Conservation (phyloP, 2,329 filamentous ascomycete species). For the Microcyclospora pomicola region DNA sequence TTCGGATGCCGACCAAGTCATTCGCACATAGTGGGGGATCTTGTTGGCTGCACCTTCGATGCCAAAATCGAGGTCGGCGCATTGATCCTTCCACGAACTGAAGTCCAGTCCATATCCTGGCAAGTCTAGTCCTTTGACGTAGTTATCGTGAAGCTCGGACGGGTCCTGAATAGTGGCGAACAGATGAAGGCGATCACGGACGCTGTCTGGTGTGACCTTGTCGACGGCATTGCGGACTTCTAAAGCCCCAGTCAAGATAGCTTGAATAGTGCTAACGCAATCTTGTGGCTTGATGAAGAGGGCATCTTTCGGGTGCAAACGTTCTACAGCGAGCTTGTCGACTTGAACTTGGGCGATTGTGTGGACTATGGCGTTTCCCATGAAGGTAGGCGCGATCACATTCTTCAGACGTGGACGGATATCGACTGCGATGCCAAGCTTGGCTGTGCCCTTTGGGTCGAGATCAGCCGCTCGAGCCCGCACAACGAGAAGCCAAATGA, state of each 20-base stretch:
- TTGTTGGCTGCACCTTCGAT: constrained; percentile 1
- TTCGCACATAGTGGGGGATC: constrained; percentile 2
- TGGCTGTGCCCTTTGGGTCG: not conserved
- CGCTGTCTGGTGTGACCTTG: constrained; percentile 1
- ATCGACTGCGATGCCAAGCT: constrained; percentile 3
- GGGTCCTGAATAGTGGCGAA: constrained; percentile 1
- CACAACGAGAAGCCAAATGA: constrained; percentile 3
- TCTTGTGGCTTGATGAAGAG: not conserved
- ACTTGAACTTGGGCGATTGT: constrained; percentile 1
- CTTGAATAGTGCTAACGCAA: not conserved
- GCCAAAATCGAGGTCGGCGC: constrained; percentile 4
- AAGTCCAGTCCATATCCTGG: constrained; percentile 4
- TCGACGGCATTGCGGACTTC: constrained; percentile 3
- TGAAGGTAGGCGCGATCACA: constrained; percentile 1
- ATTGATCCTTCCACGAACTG: constrained; percentile 5
- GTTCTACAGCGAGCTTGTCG: not conserved
- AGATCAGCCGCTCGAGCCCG: constrained; percentile 1
- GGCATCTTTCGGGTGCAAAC: not conserved
- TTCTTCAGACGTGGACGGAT: not conserved
- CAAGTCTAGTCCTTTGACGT: constrained; percentile 1
- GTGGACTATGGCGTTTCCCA: constrained; percentile 4
- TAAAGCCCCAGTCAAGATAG: not conserved
- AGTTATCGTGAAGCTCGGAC: not conserved
- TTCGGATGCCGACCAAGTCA: constrained; percentile 4
- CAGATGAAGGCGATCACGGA: constrained; percentile 2